Percentiles rank a stretch among this genome's conserved stretches.
Conservation (phyloP, 768 basidiomycete species). For the Infundibulicybe gibba region DNA sequence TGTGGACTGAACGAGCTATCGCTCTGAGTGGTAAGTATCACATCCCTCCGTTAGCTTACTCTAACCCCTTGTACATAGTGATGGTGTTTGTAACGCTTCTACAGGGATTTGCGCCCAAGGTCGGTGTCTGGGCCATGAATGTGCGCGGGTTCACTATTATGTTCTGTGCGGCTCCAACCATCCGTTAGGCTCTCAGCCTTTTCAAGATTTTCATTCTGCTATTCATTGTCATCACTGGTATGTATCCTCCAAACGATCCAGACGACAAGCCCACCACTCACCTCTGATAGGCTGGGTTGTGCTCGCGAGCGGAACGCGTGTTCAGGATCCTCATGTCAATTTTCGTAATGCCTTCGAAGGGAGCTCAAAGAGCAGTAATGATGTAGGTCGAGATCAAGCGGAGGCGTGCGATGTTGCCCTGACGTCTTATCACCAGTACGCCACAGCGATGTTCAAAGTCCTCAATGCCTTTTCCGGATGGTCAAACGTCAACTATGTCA, state of each 20-base stretch:
- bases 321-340: conserved; percentile 54
- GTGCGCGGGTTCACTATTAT: conserved; percentile 21
- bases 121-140: conserved; percentile 54
- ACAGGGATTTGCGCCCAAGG: conserved; percentile 46
- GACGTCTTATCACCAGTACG: neutral
- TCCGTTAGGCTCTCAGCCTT: conserved; percentile 39
- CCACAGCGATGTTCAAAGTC: conserved; percentile 31
- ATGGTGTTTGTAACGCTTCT: conserved; percentile 47
- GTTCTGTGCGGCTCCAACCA: conserved; percentile 18
- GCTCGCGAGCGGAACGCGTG: conserved; percentile 50
- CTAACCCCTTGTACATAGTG: conserved; percentile 22
- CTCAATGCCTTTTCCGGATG: conserved; percentile 32
- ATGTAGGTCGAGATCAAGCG: conserved; percentile 11
- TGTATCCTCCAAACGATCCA: neutral
- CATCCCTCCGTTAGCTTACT: neutral
- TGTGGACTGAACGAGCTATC: conserved; percentile 56
- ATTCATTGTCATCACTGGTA: conserved; percentile 47
- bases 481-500: conserved; percentile 41
- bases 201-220: conserved; percentile 54
- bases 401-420: too few species aligned
- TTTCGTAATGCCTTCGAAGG: conserved; percentile 57
- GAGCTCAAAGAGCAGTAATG: conserved; percentile 45
- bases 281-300: conserved; percentile 30
- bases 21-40: conserved; percentile 44
- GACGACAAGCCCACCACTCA: too few species aligned